These are phyloP conservation scores for Metroxylon sagu DNA, from an alignment of 176 grass and related monocot genomes.

Conservation along the genomic window DNA sequence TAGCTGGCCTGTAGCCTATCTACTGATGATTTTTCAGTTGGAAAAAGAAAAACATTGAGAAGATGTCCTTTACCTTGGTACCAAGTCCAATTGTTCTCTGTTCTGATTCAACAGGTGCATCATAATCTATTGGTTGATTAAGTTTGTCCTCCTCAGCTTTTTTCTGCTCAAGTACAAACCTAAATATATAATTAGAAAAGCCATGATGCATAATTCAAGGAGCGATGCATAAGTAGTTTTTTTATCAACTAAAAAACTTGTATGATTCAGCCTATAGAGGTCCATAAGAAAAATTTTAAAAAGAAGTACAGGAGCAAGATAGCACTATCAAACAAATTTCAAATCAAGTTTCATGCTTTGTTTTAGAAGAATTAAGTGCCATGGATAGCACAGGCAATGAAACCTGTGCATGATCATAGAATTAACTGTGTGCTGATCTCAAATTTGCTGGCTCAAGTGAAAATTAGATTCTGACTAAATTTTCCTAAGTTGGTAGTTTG, in stretches of 20 bases:
- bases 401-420: too few species aligned
- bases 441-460: too few species aligned
- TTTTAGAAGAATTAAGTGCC: too few species aligned
- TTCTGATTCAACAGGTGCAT: slow-evolving; percentile 61
- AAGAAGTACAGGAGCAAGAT: too few species aligned
- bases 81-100: slow-evolving; percentile 67
- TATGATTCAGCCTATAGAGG: not conserved
- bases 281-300: not conserved
- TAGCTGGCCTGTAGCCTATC: not conserved
- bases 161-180: slow-evolving; percentile 85
- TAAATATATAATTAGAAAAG: slow-evolving; percentile 27
- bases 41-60: slow-evolving; percentile 2
- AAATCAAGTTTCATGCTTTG: too few species aligned
- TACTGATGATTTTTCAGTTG: slow-evolving; percentile 8
- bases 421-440: too few species aligned
- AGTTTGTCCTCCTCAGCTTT: slow-evolving; percentile 58
- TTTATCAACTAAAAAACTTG: not conserved
- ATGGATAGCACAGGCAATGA: too few species aligned
- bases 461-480: too few species aligned
- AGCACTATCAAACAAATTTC: too few species aligned
- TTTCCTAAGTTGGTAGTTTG: too few species aligned
- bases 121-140: slow-evolving; percentile 84
- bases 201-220: not conserved
- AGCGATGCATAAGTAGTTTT: not conserved
- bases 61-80: slow-evolving; percentile 49